A percentile compares a stretch with the other conserved stretches of the same genome.
Conservation (phyloP, 495 filamentous ascomycete species). For the Neurospora discreta region DNA sequence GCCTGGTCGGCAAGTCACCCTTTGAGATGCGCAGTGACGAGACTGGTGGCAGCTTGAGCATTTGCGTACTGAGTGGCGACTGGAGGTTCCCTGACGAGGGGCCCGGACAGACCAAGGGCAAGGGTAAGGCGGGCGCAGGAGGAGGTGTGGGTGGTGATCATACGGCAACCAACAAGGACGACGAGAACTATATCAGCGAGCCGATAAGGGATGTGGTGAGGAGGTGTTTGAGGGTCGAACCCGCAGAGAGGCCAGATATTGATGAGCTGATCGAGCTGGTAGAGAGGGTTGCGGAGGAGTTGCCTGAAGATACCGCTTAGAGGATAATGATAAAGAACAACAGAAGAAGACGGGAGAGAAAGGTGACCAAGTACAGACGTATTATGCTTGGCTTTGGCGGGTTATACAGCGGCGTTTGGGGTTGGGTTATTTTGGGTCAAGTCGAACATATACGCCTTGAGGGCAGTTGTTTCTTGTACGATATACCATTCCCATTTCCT, state of each 20-base stretch:
- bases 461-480: background rate
- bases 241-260: constrained; percentile 81
- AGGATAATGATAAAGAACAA: background rate
- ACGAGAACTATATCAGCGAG: constrained; percentile 50
- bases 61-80: constrained; percentile 83
- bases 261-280: constrained; percentile 77
- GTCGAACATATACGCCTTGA: background rate
- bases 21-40: constrained; percentile 94
- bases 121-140: constrained; percentile 35
- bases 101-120: constrained; percentile 37
- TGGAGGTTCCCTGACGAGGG: constrained; percentile 89
- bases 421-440: background rate
- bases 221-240: constrained; percentile 85
- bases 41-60: constrained; percentile 83
- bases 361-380: background rate
- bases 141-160: constrained; percentile 7
- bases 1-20: constrained; percentile 87
- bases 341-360: background rate
- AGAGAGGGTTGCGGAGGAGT: constrained; percentile 56
- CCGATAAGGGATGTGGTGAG: constrained; percentile 74
- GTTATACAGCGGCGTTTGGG: background rate
- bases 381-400: background rate
- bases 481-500: background rate
- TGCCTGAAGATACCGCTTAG: constrained; percentile 54
- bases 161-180: constrained; percentile 6